Evolutionary conservation across 495 filamentous ascomycete genomes (phyloP), one percentile per base, ranked within the genome.

Genomic region (Emericellopsis terricola): DNA sequence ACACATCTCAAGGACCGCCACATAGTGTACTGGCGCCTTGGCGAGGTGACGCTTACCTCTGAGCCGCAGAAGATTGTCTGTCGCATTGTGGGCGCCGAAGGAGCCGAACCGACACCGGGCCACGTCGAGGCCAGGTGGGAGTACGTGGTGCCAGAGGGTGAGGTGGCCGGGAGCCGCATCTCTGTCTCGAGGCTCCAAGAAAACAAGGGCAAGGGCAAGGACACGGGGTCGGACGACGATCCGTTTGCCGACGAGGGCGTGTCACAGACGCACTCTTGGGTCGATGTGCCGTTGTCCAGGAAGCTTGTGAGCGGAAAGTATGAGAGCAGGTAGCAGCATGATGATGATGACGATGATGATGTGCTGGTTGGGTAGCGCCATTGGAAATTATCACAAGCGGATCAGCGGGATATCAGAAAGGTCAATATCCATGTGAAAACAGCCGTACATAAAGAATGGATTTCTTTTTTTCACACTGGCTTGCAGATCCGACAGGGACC

Each of bases 1-100:
- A 76, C 69, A 1, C 92, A 94, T 59, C 68, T 81, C 7, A 81
- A 83, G 47, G 87, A 96, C 35, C 78, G 80, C 34, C 77, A 78
- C n/a, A 52, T 85, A 3, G 75, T 94, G 10, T 81, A 73, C 48
- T 99, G 89, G 89, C 77, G 76, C 33, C 59, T 96, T 9, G 81
- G 81, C 15, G 91, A 96, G 44, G 51, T 87, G 9, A 68, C 62
- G 0, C 51, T 96, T 10, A 69, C 76, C 23, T 65, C 52, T 0
- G 53, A 55, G 34, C 59, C 54, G 40, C 62, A 75, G 45, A 84
- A 81, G 54, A 68, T 91, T 34, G 74, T 91, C 6, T 82, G 76
- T 36, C 71, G 85, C 7, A 81, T 94, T 17, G 51, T 64, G 38
- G 66, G 73, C 34, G 71, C 78, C 10, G 70, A 79, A n/a, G 81